Evolutionary conservation across 169 alveolate genomes (phyloP), one percentile per base, ranked within the genome.

Genomic region (Toxoplasma gondii): DNA sequence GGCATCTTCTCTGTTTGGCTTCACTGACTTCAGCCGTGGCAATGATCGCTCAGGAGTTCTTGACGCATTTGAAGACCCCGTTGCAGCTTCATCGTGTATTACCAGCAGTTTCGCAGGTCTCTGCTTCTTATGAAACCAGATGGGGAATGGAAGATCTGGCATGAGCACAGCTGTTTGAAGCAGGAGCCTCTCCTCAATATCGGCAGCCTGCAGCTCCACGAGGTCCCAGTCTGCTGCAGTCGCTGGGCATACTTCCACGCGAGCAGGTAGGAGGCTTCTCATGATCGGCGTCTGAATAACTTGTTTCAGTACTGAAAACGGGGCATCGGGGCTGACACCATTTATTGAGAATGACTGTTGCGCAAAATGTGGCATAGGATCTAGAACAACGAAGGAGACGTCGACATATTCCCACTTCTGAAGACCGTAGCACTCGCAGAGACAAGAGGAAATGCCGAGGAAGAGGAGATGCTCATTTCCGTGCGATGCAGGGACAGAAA

Each of bases 161-260:
- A 87, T 41, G 36, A 88, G 84, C 31, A 93, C 91, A 58, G 95
- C 93, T 5, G 84, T 69, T 80, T 93, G 95, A 80, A 84, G 90
- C 90, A 93, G 70, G 67, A 93, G 36, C 91, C 84, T 54, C 38
- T 84, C 91, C 84, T 93, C 95, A 0, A 93, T 83, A 0, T 70
- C 22, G 27, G 38, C 93, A 27, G 93, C 93, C 36, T 93, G 95
- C 53, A 93, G 95, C 91, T 93, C 93, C 74, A 93, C 93, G 19
- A 91, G 92, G n/a, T 93, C 95, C 95, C 95, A 93, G 91, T 93
- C 95, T 58, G 84, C 95, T 34, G 78, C 43, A 53, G 67, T 29
- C 38, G 87, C 83, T 27, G 93, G 93, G 29, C 83, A 67, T 64
- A 93, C 93, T 91, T 93, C 95, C 24, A 93, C 90, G 58, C 17